These are phyloP conservation scores for Diaporthe helianthi DNA, from an alignment of 2,329 filamentous ascomycete genomes.

Conservation along the genomic window DNA sequence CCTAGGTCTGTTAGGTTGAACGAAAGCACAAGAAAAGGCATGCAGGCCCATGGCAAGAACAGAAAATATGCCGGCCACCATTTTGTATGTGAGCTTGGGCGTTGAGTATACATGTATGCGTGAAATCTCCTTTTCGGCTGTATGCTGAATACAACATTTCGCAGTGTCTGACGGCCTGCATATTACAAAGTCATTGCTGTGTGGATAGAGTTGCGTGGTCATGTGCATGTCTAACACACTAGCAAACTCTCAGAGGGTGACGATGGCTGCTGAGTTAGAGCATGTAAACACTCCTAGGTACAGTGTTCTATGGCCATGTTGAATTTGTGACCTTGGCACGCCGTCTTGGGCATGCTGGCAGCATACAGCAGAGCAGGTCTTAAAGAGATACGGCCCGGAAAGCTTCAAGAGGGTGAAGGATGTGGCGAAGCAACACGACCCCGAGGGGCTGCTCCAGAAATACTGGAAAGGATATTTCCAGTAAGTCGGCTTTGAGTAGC, in stretches of 20 bases:
- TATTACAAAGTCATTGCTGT: neutral
- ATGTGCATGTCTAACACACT: neutral
- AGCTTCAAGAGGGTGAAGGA: slow-evolving; percentile 11
- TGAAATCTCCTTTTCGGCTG: slow-evolving; percentile 18
- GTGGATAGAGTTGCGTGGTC: neutral
- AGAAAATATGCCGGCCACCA: no score
- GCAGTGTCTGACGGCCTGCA: neutral
- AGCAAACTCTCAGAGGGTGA: neutral
- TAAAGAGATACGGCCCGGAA: slow-evolving; percentile 14
- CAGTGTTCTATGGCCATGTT: neutral
- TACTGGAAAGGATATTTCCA: slow-evolving; percentile 17
- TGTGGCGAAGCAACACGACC: slow-evolving; percentile 4
- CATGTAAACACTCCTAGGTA: neutral
- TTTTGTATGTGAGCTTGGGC: no score
- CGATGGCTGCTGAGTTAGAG: neutral
- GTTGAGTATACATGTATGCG: slow-evolving; percentile 4
- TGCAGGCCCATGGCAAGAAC: no score
- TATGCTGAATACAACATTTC: neutral
- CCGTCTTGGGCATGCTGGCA: neutral
- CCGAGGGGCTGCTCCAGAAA: slow-evolving; percentile 37
- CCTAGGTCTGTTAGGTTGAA: no score
- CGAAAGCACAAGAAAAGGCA: no score
- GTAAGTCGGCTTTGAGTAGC: neutral
- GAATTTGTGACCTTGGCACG: slow-evolving; percentile 7
- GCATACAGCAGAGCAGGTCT: neutral